Evolutionary conservation across 2,329 filamentous ascomycete genomes (phyloP), one percentile per base, ranked within the genome.

Genomic region (Fusarium falciforme): DNA sequence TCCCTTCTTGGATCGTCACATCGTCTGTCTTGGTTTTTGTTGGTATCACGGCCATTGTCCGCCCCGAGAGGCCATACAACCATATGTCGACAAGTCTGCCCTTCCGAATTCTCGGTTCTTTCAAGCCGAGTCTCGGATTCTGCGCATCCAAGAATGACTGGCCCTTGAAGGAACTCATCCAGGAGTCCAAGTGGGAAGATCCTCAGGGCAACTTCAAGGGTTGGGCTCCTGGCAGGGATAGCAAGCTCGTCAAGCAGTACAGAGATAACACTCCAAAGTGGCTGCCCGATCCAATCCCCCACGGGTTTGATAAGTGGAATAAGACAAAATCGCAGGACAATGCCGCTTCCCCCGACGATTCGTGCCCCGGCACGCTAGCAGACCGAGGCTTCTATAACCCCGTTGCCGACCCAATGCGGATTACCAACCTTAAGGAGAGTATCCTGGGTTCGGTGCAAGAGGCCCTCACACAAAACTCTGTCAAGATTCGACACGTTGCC

Each of bases 401-500:
- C 4, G 77, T 76, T 2, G 68, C 77, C 11, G 84, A 86, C 52
- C 84, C 84, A 1, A 73, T 86, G 64, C 83, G 82, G 57, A 80
- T 85, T 38, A 79, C 82, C 6, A 86, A 86, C 58, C 76, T 83
- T 6, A 62, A 82, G 5, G 71, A 82, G 16, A 74, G 75, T 1
- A 70, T 85, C 16, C 66, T 83, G 5, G 66, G 76, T 9, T 69
- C 70, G 0, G 73, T 83, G 2, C 68, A 76, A 40, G 67, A 75
- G 49, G 75, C 69, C 10, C 68, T 83, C 2, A 67, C 68, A 2
- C 71, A 76, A 6, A 73, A 64, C 33, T 72, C 71, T 20, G 76
- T 85, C 16, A 80, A 81, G 44, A 85, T 86, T 57, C 84, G 84
- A 63, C 84, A 86, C 60, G 75, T 86, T n/a, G 78, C 86, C 47